Base-by-base conservation (phyloP, 2,329 filamentous ascomycete species). In the Proliferodiscus dingleyae region DNA sequence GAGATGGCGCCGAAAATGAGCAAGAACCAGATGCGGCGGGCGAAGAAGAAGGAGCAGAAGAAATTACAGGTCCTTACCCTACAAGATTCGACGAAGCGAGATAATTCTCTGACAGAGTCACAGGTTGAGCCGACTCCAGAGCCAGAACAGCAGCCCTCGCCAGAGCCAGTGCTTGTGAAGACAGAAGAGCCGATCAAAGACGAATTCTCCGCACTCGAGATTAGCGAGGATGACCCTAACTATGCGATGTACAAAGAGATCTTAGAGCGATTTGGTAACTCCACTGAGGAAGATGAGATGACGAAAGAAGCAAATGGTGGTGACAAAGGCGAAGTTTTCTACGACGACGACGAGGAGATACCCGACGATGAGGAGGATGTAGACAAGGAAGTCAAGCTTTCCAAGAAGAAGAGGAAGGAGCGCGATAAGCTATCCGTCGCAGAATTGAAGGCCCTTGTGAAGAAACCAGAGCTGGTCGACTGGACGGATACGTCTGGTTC, bases 401-500 rank as follows among this genome's bases (percentile, higher is more conserved):
- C 90, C 23, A 97, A 96, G 70, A 96, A 95, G 74, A 91, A 94
- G 68, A 80, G 86, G 56, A 98, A 97, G 71, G 81, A 86, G 68
- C 75, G 89, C 63, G 94, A 86, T 70, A 95, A 94, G 67, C 74
- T 97, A 24, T 95, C 91, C 5, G 88, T 98, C 49, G 93, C 93
- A 39, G 89, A 97, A 68, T 78, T 98, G 53, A 98, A 98, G 69
- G 88, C 91, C 5, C 71, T 95, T 45, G 93, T 96, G 49, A 79
- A 77, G 59, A 91, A 90, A 57, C 93, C 93, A 2, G 93, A 98
- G 66, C 81, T 95, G 8, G 91, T 98, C 5, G 93, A 98, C 61
- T 97, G 93, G 93, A 93, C 94, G 44, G 93, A 98, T 64, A 87
- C 88, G 10, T 94, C 89, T 13, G 90, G 93, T 1, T 81, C 87